Evolutionary conservation across 2,329 filamentous ascomycete species (phyloP), one percentile per base, ranked within the genome.

Genomic region (Talaromyces sp.): DNA sequence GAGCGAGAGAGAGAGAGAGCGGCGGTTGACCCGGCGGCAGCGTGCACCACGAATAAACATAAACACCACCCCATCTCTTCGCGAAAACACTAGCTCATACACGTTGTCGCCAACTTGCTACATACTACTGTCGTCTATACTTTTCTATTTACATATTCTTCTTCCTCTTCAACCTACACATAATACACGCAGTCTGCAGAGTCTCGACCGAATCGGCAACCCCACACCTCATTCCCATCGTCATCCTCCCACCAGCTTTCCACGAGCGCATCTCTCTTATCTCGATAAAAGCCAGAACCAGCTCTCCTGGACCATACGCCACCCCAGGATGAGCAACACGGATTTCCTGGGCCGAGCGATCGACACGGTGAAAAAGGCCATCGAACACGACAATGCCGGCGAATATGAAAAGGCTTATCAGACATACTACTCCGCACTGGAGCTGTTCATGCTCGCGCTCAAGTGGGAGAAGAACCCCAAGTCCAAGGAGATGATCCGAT

Each of bases 381-480:
- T 99, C 80, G 92, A 96, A 75, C 88, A 90, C 69, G 94, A 99
- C 80, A 96, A 93, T 67, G 89, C 90, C 52, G 92, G 91, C 74
- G 91, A 97, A 74, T 99, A 99, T 79, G 92, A 97, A 70, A 93
- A 95, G 77, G 94, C 94, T 60, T 97, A 97, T 76, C 90, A 96
- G 73, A 84, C 89, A 64, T 99, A 99, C 85, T 97, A 96, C 81
- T 88, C 91, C 67, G 88, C 93, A 56, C 89, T 99, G 68, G 93
- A 99, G 79, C 86, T 97, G 61, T 99, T 97, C 82, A 96, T 99
- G 90, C 89, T 97, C 63, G 94, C 94, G 35, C 84, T 99, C 62
- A 99, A 99, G 82, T 99, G 93, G 93, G 94, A 99, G 81, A 99
- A 97, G 85, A 97, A 97, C 79, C 87, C 90, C 65, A 93, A 92